phyloP scores from a whole-genome alignment of 768 basidiomycete species.

The Kwoniella sp. region DNA sequence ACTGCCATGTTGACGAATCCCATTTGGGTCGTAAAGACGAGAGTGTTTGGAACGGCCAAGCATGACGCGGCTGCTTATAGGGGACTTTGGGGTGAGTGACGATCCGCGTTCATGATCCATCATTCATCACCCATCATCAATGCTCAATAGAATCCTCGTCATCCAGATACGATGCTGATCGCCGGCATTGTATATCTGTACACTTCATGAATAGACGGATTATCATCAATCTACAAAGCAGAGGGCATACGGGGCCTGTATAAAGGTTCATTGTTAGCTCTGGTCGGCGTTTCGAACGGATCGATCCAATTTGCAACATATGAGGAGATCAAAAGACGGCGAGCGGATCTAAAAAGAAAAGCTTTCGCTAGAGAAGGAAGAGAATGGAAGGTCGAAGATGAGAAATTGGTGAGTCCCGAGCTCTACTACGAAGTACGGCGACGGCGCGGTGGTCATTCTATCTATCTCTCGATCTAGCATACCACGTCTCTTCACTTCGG shows the following conservation, averaged over 20 bases:
- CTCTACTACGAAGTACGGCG: too few relatives aligned
- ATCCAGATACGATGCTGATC: too few relatives aligned
- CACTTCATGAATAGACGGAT: constrained; percentile 68
- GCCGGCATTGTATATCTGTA: too few relatives aligned
- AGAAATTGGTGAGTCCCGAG: constrained; percentile 72
- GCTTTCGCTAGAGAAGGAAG: constrained; percentile 66
- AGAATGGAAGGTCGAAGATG: constrained; percentile 70
- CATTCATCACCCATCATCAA: too few relatives aligned
- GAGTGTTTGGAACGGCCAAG: constrained; percentile 83
- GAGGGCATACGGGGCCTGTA: constrained; percentile 83
- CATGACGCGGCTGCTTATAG: constrained; percentile 74
- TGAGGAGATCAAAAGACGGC: constrained; percentile 91
- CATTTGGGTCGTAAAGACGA: constrained; percentile 94
- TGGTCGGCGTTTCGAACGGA: constrained; percentile 91
- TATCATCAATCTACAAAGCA: constrained; percentile 67
- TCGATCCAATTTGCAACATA: constrained; percentile 95
- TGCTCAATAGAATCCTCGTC: too few relatives aligned
- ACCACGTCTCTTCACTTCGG: too few relatives aligned
- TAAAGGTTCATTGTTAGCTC: constrained; percentile 80
- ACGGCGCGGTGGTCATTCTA: too few relatives aligned
- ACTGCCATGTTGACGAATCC: constrained; percentile 96
- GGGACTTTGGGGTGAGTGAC: constrained; percentile 70
- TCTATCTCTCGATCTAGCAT: too few relatives aligned
- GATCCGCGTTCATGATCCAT: background rate
- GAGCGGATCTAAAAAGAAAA: constrained; percentile 68